Conservation (phyloP, 768 basidiomycete species). For the Mycena belliarum region DNA sequence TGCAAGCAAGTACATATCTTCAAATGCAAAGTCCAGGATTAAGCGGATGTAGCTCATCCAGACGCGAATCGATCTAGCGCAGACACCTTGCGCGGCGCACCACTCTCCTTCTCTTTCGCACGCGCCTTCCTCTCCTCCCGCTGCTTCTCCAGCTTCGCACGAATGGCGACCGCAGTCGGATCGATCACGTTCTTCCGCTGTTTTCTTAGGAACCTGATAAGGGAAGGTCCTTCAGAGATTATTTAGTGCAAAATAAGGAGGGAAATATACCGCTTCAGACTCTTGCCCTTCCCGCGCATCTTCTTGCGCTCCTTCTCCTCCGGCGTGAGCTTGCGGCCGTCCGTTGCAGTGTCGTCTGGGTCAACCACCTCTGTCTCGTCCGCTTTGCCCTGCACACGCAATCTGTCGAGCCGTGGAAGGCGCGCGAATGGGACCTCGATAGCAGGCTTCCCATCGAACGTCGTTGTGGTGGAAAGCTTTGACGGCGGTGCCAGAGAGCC, state of each 20-base stretch:
- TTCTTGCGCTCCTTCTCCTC: slow-evolving; percentile 65
- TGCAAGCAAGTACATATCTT: too few relatives aligned
- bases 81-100: slow-evolving; percentile 33
- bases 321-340: slow-evolving; percentile 30
- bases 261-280: slow-evolving; percentile 64
- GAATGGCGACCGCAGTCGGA: slow-evolving; percentile 70
- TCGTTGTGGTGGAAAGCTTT: slow-evolving; percentile 54
- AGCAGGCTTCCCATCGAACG: slow-evolving; percentile 40
- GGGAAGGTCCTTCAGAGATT: not conserved
- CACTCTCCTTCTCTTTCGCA: slow-evolving; percentile 36
- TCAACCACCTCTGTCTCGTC: slow-evolving; percentile 62
- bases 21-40: too few relatives aligned
- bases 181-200: slow-evolving; percentile 96
- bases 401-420: slow-evolving; percentile 76
- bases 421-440: slow-evolving; percentile 63
- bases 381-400: slow-evolving; percentile 72
- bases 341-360: slow-evolving; percentile 43
- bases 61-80: slow-evolving; percentile 43
- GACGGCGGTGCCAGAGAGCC: slow-evolving; percentile 66
- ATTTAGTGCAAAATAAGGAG: not conserved
- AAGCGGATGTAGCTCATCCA: not conserved
- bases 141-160: slow-evolving; percentile 65
- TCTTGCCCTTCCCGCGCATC: slow-evolving; percentile 88
- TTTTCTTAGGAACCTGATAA: slow-evolving; percentile 69
- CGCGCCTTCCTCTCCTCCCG: slow-evolving; percentile 42